A percentile compares a stretch with the other conserved stretches of the same genome.
Evolutionary conservation across 192 early-diverging fungal species (phyloP).

Genomic region (Gamsiella multidivaricata): DNA sequence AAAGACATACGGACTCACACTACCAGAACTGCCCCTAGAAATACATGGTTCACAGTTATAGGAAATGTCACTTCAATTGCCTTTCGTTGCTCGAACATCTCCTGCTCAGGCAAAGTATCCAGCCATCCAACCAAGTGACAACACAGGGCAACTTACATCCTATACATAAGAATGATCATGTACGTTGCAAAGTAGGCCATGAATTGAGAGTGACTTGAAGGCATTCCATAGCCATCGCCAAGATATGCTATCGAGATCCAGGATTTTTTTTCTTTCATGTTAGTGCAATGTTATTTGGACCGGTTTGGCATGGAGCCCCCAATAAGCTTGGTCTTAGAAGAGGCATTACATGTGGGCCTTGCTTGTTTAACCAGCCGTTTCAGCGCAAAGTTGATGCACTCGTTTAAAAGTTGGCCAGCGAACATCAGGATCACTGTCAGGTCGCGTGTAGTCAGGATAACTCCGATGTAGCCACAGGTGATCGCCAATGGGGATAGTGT

Average conservation of each 20-base stretch:
- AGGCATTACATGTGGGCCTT: conserved; percentile 68
- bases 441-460: conserved; percentile 72
- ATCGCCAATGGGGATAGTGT: conserved; percentile 78
- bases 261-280: background rate
- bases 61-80: background rate
- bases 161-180: conserved; percentile 62
- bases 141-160: conserved; percentile 41
- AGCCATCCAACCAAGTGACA: background rate
- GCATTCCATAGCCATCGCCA: conserved; percentile 88
- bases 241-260: conserved; percentile 62
- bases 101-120: background rate
- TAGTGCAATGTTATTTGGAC: no score
- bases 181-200: conserved; percentile 80
- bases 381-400: conserved; percentile 69
- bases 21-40: conserved; percentile 10
- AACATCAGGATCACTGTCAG: conserved; percentile 69
- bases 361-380: conserved; percentile 71
- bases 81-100: background rate
- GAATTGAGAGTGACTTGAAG: conserved; percentile 85
- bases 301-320: background rate
- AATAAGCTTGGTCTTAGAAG: background rate
- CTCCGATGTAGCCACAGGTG: conserved; percentile 74
- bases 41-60: no score
- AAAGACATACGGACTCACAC: conserved; percentile 24
- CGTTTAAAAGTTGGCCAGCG: conserved; percentile 76